Percentiles rank a stretch among this genome's conserved stretches.
These are phyloP conservation scores for Fusarium sarcochroum DNA, from an alignment of 2,329 filamentous ascomycete genomes.

Conservation along the genomic window DNA sequence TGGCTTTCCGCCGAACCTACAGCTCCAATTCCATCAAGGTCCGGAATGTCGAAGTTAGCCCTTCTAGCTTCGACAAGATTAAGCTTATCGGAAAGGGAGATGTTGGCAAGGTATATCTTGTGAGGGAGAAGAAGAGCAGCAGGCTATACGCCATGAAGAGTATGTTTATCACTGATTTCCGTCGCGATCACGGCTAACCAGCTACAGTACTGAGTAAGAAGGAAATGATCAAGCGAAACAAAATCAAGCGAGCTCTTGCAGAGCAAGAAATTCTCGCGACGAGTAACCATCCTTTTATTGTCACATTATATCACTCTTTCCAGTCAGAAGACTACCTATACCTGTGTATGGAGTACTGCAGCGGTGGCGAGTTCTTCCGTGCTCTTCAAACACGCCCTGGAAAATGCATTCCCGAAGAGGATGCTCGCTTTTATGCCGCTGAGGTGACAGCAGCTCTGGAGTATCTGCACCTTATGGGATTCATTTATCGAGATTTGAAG, in stretches of 20 bases:
- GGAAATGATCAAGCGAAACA: conserved; percentile 99
- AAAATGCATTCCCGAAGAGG: conserved; percentile 97
- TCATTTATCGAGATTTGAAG: conserved; percentile 98
- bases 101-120: conserved; percentile 97
- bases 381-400: conserved; percentile 95
- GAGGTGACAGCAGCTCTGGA: conserved; percentile 97
- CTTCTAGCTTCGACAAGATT: conserved; percentile 98
- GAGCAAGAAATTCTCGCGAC: conserved; percentile 98
- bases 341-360: conserved; percentile 99
- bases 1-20: conserved; percentile 93
- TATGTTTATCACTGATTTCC: conserved; percentile 57
- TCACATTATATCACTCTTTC: conserved; percentile 98
- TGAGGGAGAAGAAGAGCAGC: conserved; percentile 97
- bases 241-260: conserved; percentile 97
- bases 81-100: conserved; percentile 99
- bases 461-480: conserved; percentile 98
- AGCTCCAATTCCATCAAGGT: conserved; percentile 99
- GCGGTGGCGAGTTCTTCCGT: conserved; percentile 97
- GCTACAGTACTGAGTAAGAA: conserved; percentile 93
- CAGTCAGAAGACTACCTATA: conserved; percentile 99
- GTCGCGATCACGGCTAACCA: conserved; percentile 53
- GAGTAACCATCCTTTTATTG: conserved; percentile 99
- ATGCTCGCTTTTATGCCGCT: conserved; percentile 95
- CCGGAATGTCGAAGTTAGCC: conserved; percentile 94
- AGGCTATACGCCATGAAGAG: conserved; percentile 99